A percentile compares a stretch with the other conserved stretches of the same genome.
Evolutionary conservation across 257 asterid species (phyloP).

Genomic region (Rubia yunnanensis): DNA sequence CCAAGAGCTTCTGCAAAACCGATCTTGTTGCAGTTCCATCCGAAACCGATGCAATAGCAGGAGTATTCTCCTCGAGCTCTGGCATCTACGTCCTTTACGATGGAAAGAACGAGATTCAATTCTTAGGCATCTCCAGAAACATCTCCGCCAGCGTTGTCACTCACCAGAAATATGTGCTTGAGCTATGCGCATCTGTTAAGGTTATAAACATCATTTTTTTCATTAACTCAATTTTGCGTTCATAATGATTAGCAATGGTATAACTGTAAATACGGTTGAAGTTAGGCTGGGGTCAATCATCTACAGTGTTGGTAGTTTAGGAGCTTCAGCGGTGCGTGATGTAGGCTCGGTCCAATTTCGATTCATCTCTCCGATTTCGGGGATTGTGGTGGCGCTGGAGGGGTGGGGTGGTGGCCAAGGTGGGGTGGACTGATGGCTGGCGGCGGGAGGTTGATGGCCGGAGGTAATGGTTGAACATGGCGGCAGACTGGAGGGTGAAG

Average conservation of each 20-base stretch:
- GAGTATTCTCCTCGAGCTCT: conserved; percentile 46
- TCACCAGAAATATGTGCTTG: conserved; percentile 66
- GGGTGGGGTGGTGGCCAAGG: neutral
- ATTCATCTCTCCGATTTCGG: too few relatives aligned
- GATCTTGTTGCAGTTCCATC: conserved; percentile 43
- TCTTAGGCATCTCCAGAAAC: too few relatives aligned
- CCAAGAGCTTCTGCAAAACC: conserved; percentile 56
- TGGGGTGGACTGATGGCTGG: too few relatives aligned
- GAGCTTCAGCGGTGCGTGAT: too few relatives aligned
- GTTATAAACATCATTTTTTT: conserved; percentile 35
- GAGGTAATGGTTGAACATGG: too few relatives aligned
- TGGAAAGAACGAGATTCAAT: conserved; percentile 49
- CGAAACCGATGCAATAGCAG: conserved; percentile 25
- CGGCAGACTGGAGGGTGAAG: too few relatives aligned
- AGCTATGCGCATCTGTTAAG: conserved; percentile 74
- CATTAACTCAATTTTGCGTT: too few relatives aligned
- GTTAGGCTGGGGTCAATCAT: neutral
- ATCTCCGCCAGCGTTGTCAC: conserved; percentile 62
- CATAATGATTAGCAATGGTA: neutral
- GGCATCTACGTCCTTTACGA: conserved; percentile 83
- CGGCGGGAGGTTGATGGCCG: too few relatives aligned
- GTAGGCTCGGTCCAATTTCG: too few relatives aligned
- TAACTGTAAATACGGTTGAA: neutral
- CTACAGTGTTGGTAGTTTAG: too few relatives aligned
- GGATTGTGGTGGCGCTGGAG: too few relatives aligned